These are phyloP conservation scores for Starmerella davenportii DNA, from an alignment of 805 yeast species.

Conservation along the genomic window DNA sequence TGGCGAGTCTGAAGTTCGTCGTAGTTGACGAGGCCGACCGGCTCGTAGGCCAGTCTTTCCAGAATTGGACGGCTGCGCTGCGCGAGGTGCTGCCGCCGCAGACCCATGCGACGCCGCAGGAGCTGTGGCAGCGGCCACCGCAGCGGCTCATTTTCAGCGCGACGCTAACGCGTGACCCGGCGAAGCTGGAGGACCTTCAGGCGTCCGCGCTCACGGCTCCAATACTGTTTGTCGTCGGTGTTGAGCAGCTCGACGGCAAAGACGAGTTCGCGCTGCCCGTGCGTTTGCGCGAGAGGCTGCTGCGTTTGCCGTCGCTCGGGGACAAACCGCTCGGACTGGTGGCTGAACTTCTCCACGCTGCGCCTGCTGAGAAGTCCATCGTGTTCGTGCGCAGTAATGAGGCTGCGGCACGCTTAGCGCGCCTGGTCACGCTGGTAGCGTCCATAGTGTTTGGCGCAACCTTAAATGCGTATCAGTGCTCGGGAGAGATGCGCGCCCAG, in stretches of 20 bases:
- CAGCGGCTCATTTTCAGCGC: slow-evolving; percentile 75
- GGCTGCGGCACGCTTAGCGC: slow-evolving; percentile 61
- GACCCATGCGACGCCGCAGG: slow-evolving; percentile 89
- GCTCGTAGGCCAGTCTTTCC: slow-evolving; percentile 84
- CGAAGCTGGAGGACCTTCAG: slow-evolving; percentile 55
- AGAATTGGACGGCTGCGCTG: slow-evolving; percentile 63
- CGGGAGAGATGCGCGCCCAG: slow-evolving; percentile 25
- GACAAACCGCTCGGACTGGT: slow-evolving; percentile 61
- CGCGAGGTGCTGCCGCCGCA: slow-evolving; percentile 49
- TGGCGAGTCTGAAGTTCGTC: slow-evolving; percentile 41
- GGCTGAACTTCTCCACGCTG: slow-evolving; percentile 28
- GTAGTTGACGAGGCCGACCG: slow-evolving; percentile 89
- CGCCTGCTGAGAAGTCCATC: slow-evolving; percentile 28
- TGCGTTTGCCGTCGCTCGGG: slow-evolving; percentile 19
- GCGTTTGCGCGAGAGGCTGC: slow-evolving; percentile 22
- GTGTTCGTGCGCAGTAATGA: slow-evolving; percentile 70
- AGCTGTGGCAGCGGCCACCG: slow-evolving; percentile 59
- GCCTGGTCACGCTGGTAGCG: slow-evolving; percentile 34
- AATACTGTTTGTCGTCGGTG: slow-evolving; percentile 59
- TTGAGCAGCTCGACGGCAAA: slow-evolving; percentile 21
- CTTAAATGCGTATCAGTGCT: slow-evolving; percentile 19
- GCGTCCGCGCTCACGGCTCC: slow-evolving; percentile 33
- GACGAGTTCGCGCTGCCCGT: slow-evolving; percentile 25
- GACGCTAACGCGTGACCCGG: slow-evolving; percentile 84
- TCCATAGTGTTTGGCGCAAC: slow-evolving; percentile 11